Evolutionary conservation across 345 rosid genomes (phyloP).

Genomic region (Salix viminalis): DNA sequence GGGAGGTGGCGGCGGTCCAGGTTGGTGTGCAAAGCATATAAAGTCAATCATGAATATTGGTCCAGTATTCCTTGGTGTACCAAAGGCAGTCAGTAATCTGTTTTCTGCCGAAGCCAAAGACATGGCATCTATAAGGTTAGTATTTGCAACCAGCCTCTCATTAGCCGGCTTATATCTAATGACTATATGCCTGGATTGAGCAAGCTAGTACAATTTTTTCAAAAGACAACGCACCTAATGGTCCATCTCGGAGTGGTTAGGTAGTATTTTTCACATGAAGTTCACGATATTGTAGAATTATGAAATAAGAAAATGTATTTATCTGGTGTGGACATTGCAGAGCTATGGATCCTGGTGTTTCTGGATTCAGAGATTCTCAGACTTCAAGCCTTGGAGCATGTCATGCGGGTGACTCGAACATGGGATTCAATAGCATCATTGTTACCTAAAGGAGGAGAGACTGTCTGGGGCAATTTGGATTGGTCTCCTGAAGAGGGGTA

Average conservation of each 20-base stretch:
- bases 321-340: conserved; percentile 26
- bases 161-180: not conserved
- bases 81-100: conserved; percentile 54
- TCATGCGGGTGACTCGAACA: conserved; percentile 55
- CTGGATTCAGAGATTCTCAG: conserved; percentile 49
- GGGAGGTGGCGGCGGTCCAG: conserved; percentile 61
- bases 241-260: no score
- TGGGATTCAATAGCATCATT: conserved; percentile 68
- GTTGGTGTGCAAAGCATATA: conserved; percentile 68
- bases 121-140: conserved; percentile 50
- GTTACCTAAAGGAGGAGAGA: conserved; percentile 78
- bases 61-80: conserved; percentile 63
- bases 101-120: conserved; percentile 62
- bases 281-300: not conserved
- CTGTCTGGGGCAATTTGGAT: conserved; percentile 66
- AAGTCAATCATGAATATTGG: conserved; percentile 66
- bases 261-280: not conserved
- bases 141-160: not conserved
- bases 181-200: no score
- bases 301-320: not conserved
- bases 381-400: conserved; percentile 55
- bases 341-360: conserved; percentile 51
- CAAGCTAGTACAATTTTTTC: no score
- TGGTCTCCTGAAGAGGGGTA: conserved; percentile 56
- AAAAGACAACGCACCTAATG: not conserved